Evolutionary conservation across 148 eudicot genomes (phyloP).

Genomic region (Rhododendron williamsianum): DNA sequence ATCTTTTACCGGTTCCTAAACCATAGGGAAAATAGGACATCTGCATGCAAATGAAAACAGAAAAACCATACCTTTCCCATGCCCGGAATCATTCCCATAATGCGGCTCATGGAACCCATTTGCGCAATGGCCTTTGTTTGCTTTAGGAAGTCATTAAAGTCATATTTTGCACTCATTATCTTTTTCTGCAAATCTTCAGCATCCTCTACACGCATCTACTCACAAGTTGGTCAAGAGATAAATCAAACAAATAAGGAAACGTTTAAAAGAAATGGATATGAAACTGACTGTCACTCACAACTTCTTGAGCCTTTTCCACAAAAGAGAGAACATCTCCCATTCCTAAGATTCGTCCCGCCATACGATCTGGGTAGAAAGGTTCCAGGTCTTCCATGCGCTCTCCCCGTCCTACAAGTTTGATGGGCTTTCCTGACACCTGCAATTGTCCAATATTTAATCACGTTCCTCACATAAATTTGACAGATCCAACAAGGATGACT

Average conservation of each 20-base stretch:
- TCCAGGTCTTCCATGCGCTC: constrained; percentile 99
- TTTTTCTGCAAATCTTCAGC: constrained; percentile 94
- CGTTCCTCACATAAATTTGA: background rate
- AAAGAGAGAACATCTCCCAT: constrained; percentile 99
- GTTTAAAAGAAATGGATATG: background rate
- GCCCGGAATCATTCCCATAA: constrained; percentile 98
- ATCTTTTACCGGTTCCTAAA: background rate
- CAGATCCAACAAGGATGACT: background rate
- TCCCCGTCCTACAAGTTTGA: constrained; percentile 96
- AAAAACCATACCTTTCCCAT: constrained; percentile 75
- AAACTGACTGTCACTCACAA: constrained; percentile 48
- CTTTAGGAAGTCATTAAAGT: constrained; percentile 94
- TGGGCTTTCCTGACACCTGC: constrained; percentile 98
- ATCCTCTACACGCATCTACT: constrained; percentile 91
- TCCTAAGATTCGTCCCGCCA: constrained; percentile 97
- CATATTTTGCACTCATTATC: constrained; percentile 93
- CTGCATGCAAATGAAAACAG: background rate
- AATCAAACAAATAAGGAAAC: constrained; percentile 7
- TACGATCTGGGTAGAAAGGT: constrained; percentile 97
- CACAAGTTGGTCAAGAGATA: constrained; percentile 14
- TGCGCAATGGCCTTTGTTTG: constrained; percentile 95
- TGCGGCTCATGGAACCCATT: constrained; percentile 98
- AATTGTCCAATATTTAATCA: background rate
- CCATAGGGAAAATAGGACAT: background rate
- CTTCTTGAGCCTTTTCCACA: constrained; percentile 98